phyloP scores from a whole-genome alignment of 83 land plant genomes.

The Thuja plicata region DNA sequence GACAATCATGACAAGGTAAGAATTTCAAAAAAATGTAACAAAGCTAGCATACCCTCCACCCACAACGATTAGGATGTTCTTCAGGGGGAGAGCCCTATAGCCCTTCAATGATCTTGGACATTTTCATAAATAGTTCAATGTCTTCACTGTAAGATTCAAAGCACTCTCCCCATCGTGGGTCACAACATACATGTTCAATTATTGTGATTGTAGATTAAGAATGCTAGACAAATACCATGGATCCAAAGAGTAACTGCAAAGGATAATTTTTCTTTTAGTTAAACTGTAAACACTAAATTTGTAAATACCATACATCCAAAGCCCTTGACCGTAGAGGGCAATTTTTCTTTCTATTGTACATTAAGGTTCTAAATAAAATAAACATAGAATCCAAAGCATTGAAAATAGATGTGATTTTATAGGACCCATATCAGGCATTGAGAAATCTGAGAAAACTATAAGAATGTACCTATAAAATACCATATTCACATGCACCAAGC shows the following conservation, averaged over 20 bases:
- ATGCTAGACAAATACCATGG: not conserved
- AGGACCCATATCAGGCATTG: not conserved
- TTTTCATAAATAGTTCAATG: slow-evolving; percentile 15
- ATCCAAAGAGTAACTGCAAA: not conserved
- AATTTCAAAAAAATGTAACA: not conserved
- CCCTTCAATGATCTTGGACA: slow-evolving; percentile 24
- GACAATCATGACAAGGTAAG: not conserved
- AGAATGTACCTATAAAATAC: not conserved
- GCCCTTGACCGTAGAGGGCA: not conserved
- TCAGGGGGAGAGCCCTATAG: slow-evolving; percentile 18
- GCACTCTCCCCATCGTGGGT: slow-evolving; percentile 43
- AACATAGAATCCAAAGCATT: not conserved
- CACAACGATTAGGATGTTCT: slow-evolving; percentile 15
- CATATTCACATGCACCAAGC: too few species aligned
- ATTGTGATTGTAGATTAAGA: not conserved
- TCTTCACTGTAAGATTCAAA: too few species aligned
- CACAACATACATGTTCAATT: slow-evolving; percentile 21
- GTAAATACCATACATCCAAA: not conserved
- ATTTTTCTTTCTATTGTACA: not conserved
- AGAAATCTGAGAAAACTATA: not conserved
- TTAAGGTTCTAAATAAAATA: too few species aligned
- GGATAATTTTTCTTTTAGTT: not conserved
- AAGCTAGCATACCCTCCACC: slow-evolving; percentile 19
- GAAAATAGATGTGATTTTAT: not conserved
- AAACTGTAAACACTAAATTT: too few species aligned